Conservation (phyloP, 2,329 filamentous ascomycete genomes). For the Plectosphaerella plurivora region DNA sequence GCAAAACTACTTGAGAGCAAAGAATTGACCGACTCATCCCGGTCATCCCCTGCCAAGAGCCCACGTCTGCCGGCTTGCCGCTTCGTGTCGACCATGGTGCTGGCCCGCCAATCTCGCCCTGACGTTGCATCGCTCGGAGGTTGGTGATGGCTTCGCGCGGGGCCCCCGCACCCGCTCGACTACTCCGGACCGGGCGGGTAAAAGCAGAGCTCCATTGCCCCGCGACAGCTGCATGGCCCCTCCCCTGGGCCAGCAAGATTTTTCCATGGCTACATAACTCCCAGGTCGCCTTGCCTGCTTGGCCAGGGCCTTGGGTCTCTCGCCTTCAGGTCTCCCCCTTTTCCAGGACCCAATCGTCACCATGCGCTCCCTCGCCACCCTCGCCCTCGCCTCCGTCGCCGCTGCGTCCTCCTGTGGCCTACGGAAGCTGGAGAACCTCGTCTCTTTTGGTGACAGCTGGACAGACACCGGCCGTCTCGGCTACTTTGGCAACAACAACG, state of each 20-base stretch:
- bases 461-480: slow-evolving; percentile 65
- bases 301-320: background rate
- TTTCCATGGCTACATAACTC: background rate
- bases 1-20: background rate
- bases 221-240: background rate
- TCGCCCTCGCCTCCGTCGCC: slow-evolving; percentile 6
- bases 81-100: background rate
- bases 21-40: too few species aligned
- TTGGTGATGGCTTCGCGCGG: background rate
- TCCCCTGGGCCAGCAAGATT: background rate
- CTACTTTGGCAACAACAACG: slow-evolving; percentile 58
- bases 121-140: background rate
- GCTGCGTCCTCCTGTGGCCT: slow-evolving; percentile 18
- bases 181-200: background rate
- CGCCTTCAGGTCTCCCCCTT: background rate
- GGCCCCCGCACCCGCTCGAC: slow-evolving; percentile 1
- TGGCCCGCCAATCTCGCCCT: background rate
- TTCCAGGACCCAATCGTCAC: background rate
- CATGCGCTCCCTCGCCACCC: slow-evolving; percentile 6
- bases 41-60: background rate
- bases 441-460: slow-evolving; percentile 73
- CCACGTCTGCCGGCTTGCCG: background rate
- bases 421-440: slow-evolving; percentile 54
- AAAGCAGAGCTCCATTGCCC: too few species aligned
- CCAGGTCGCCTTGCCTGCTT: too few species aligned